These are phyloP conservation scores for Lactifluus echinatus DNA, from an alignment of 768 basidiomycete species.

Conservation along the genomic window DNA sequence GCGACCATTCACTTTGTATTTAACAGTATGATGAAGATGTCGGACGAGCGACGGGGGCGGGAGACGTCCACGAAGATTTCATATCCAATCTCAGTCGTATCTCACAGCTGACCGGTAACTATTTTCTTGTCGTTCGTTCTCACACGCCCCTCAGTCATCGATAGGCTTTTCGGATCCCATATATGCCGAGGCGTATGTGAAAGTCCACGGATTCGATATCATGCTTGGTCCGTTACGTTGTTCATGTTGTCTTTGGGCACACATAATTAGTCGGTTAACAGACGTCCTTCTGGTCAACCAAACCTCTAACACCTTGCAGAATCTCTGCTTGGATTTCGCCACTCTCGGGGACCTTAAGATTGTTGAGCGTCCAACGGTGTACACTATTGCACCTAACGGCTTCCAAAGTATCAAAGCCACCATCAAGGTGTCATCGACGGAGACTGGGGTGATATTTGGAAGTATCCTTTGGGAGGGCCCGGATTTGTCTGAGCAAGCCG, in stretches of 20 bases:
- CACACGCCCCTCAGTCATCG: background rate
- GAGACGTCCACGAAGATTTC: conserved; percentile 83
- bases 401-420: conserved; percentile 99
- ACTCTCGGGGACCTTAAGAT: conserved; percentile 96
- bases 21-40: conserved; percentile 81
- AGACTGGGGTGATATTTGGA: conserved; percentile 97
- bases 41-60: conserved; percentile 78
- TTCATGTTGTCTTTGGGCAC: background rate
- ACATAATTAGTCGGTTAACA: conserved; percentile 24
- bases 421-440: conserved; percentile 96
- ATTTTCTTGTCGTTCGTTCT: background rate
- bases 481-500: conserved; percentile 79
- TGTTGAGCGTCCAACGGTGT: conserved; percentile 89
- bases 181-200: conserved; percentile 96
- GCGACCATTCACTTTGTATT: background rate
- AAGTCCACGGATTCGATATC: conserved; percentile 97
- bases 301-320: conserved; percentile 87
- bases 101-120: conserved; percentile 80
- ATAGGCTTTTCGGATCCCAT: conserved; percentile 95
- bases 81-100: conserved; percentile 90
- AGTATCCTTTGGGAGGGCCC: conserved; percentile 95
- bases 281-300: conserved; percentile 97
- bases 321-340: conserved; percentile 94
- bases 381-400: conserved; percentile 89
- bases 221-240: conserved; percentile 52